Evolutionary conservation across 2,329 filamentous ascomycete species (phyloP), one percentile per base, ranked within the genome.

Genomic region (Pseudonectria foliicola): DNA sequence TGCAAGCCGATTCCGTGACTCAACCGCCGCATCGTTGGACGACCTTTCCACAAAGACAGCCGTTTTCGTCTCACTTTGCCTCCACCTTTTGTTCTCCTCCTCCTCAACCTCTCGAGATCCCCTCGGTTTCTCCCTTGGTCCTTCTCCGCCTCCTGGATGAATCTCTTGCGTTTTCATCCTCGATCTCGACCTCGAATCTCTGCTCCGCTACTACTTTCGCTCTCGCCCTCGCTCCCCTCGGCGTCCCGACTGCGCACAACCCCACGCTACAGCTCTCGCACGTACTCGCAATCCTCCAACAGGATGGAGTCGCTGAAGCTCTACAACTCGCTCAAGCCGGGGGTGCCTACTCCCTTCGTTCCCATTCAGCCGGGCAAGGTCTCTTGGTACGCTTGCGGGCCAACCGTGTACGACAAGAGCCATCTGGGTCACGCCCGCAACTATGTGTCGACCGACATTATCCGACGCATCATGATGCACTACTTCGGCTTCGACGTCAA

Each of bases 371-470:
- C 71, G 7, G 74, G 77, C 16, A 80, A 82, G 55, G 75, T 93
- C 18, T 79, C 77, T 5, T 94, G 87, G 86, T 94, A 94, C 61
- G 83, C 82, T 48, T 95, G 88, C 66, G 88, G 88, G 13, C 87
- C 87, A 38, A 95, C 87, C 3, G 80, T 84, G 27, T 89, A 89
- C 57, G 85, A 89, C 57, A 82, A 88, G 63, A 75, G 81, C 43
- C 85, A 90, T 66, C 62, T 90, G 29, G 82, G 86, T 21, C 87
- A 94, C 61, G 87, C 85, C 21, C 73, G 86, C 49, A 94, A 94
- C 65, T 94, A 94, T 73, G 85, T 94, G 44, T 85, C 82, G 32
- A 90, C 85, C 29, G 88, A 95, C 60, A 88, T 94, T 45, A 80
- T 94, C 48, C 76, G 88, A 42, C 79, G 88, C 51, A 85, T 94